Percentiles rank a stretch among this genome's conserved stretches.
Conservation (phyloP, 179 eudicot genomes). For the Monotropa hypopitys region DNA sequence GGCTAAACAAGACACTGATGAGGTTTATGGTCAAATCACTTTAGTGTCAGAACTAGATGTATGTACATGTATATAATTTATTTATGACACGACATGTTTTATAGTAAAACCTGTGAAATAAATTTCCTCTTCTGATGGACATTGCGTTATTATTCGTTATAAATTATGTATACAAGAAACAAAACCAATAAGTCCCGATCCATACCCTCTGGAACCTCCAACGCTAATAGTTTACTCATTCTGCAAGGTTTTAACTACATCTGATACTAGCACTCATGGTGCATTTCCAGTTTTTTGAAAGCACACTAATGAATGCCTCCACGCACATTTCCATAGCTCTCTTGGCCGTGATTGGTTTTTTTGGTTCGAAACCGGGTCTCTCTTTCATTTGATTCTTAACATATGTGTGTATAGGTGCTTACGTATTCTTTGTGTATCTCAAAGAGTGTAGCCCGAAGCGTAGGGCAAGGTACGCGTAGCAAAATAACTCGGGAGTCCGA, state of each 20-base stretch:
- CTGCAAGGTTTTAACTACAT: slow-evolving; percentile 76
- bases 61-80: slow-evolving; percentile 15
- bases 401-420: no score
- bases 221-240: slow-evolving; percentile 56
- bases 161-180: slow-evolving; percentile 29
- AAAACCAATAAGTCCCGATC: slow-evolving; percentile 47
- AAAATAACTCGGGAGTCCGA: no score
- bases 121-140: neutral
- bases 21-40: slow-evolving; percentile 77
- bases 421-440: no score
- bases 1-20: slow-evolving; percentile 88
- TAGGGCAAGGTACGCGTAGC: no score
- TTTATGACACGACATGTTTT: neutral
- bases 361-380: no score
- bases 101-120: neutral
- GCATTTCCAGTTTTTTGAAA: slow-evolving; percentile 82
- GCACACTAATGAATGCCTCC: slow-evolving; percentile 83
- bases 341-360: no score
- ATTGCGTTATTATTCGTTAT: neutral
- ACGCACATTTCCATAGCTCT: no score
- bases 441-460: no score
- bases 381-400: no score
- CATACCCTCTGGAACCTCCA: slow-evolving; percentile 31
- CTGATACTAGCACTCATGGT: slow-evolving; percentile 94
- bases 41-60: slow-evolving; percentile 58